Evolutionary conservation across 768 basidiomycete species (phyloP), one percentile per base, ranked within the genome.

Genomic region (Chiua virens): DNA sequence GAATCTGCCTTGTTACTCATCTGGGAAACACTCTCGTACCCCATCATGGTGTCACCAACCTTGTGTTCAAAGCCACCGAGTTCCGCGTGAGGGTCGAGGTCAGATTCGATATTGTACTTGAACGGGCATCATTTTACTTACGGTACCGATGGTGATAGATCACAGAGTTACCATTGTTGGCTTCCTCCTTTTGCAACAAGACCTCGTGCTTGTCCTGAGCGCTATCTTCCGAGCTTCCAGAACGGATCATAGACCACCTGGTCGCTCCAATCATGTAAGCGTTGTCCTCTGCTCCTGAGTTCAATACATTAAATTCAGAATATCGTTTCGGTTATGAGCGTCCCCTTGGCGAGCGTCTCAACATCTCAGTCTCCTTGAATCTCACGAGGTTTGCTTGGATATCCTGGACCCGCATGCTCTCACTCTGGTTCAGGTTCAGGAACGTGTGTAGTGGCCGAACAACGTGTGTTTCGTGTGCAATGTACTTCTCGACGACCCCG

Each of bases 61-160:
- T 32, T 46, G 58, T 20, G 22, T 30, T 39, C 55, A 58, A 63
- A 50, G 23, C 51, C 39, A 30, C 53, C 62, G 57, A n/a, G 52
- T 46, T 49, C 57, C 62, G 56, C 60, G 60, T 62, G 62, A 52
- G 43, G 39, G 48, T 59, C 60, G 47, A 62, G 45, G 53, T 52
- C 56, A 55, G 48, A 50, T 57, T 52, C 55, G 54, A 52, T 62
- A 34, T 15, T 5, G 34, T 34, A 51, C 60, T 47, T 60, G 61
- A 44, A 49, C 64, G 62, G 61, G 56, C 63, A 64, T 64, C 63
- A 64, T 63, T 66, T 42, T 42, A 58, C 13, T 64, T 66, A 64
- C 63, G 63, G 63, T 64, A 64, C 63, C 63, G 63, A 64, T 61
- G 58, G 53, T 53, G 51, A 60, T 59, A 44, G 52, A 64, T 64